A percentile compares a stretch with the other conserved stretches of the same genome.
These are phyloP conservation scores for Tephrocybe sp. DNA, from an alignment of 768 basidiomycete species.

Conservation along the genomic window DNA sequence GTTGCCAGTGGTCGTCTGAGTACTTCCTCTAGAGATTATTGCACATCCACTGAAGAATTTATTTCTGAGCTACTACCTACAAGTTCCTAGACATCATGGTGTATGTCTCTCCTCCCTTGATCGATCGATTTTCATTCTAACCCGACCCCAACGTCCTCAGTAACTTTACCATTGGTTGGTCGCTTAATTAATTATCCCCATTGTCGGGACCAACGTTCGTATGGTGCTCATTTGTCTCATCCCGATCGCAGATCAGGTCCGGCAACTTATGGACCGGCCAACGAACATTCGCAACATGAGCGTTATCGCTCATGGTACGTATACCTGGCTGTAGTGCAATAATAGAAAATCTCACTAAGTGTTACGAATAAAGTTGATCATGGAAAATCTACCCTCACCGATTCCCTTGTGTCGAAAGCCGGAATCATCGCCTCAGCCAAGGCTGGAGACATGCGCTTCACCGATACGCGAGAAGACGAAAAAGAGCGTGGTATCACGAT, in stretches of 20 bases:
- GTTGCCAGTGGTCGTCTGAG: constrained; percentile 27
- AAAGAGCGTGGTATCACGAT: constrained; percentile 99
- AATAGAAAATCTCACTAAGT: constrained; percentile 10
- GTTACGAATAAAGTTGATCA: constrained; percentile 77
- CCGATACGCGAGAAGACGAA: constrained; percentile 96
- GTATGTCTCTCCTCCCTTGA: constrained; percentile 48
- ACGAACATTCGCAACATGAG: constrained; percentile 96
- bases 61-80: constrained; percentile 23
- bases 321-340: not conserved
- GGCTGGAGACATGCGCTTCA: constrained; percentile 96
- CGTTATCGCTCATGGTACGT: constrained; percentile 87
- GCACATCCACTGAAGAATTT: constrained; percentile 14
- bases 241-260: constrained; percentile 70
- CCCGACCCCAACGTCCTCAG: constrained; percentile 41
- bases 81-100: constrained; percentile 71
- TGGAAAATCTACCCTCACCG: constrained; percentile 99
- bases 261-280: constrained; percentile 83
- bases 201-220: constrained; percentile 3
- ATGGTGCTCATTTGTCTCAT: not conserved
- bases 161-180: constrained; percentile 88
- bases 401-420: constrained; percentile 98
- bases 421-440: constrained; percentile 96
- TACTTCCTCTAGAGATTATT: constrained; percentile 32
- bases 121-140: constrained; percentile 25
- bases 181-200: constrained; percentile 8